These are phyloP conservation scores for Curvularia eragrostidis DNA, from an alignment of 2,329 filamentous ascomycete species.

Conservation along the genomic window DNA sequence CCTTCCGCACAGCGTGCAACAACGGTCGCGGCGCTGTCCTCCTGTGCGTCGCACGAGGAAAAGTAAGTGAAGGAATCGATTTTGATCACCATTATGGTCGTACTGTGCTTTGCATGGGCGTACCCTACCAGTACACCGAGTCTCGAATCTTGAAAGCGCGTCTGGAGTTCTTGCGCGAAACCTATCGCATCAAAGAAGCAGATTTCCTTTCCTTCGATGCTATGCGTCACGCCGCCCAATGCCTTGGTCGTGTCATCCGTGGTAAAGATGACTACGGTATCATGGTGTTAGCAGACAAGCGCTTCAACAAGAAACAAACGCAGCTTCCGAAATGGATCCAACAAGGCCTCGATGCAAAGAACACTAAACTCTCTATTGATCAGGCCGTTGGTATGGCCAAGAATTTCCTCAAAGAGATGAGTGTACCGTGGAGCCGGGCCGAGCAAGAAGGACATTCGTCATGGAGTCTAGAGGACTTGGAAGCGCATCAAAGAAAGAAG, in stretches of 20 bases:
- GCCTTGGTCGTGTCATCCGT: slow-evolving; percentile 88
- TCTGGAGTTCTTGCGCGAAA: slow-evolving; percentile 94
- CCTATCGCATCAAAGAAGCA: slow-evolving; percentile 94
- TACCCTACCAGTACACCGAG: slow-evolving; percentile 98
- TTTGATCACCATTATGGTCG: slow-evolving; percentile 98
- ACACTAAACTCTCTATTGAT: slow-evolving; percentile 91
- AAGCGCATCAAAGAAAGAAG: slow-evolving; percentile 76
- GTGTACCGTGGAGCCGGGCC: slow-evolving; percentile 80
- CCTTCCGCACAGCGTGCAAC: slow-evolving; percentile 95
- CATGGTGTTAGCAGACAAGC: slow-evolving; percentile 95
- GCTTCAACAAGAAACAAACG: slow-evolving; percentile 87
- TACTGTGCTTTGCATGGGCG: slow-evolving; percentile 93
- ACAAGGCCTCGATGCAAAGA: slow-evolving; percentile 81
- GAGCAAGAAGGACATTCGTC: slow-evolving; percentile 93
- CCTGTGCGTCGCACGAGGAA: slow-evolving; percentile 93
- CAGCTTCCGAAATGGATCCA: slow-evolving; percentile 98
- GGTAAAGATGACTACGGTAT: slow-evolving; percentile 99
- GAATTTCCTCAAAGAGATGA: slow-evolving; percentile 89
- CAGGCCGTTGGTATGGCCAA: slow-evolving; percentile 91
- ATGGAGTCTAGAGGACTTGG: slow-evolving; percentile 83
- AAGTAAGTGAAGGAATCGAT: slow-evolving; percentile 97
- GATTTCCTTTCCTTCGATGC: slow-evolving; percentile 99
- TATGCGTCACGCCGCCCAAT: slow-evolving; percentile 98
- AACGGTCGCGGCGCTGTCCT: slow-evolving; percentile 94
- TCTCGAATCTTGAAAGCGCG: slow-evolving; percentile 95